Percentiles rank a stretch among this genome's conserved stretches.
phyloP scores from a whole-genome alignment of 306 rosid genomes.

The Malus domestica region ASM211411v1 NC_041803.1:42417001-42417500 shows the following conservation, averaged over 20 bases:
- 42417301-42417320: neutral
- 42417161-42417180: neutral
- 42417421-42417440: neutral
- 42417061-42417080: neutral
- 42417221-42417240: neutral
- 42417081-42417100: conserved; percentile 6
- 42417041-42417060: neutral
- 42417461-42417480: neutral
- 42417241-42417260: neutral
- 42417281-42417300: neutral
- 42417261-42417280: neutral
- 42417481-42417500: neutral
- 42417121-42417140: conserved; percentile 1
- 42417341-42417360: neutral
- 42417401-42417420: neutral
- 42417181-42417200: neutral
- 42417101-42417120: conserved; percentile 21
- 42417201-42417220: neutral
- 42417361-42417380: neutral
- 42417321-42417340: neutral
- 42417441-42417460: neutral
- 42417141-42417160: neutral
- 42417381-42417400: neutral
- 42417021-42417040: conserved; percentile 28
- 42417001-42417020: conserved; percentile 1